Evolutionary conservation across 768 basidiomycete genomes (phyloP).

Genomic region (Lactifluus piperatus): DNA sequence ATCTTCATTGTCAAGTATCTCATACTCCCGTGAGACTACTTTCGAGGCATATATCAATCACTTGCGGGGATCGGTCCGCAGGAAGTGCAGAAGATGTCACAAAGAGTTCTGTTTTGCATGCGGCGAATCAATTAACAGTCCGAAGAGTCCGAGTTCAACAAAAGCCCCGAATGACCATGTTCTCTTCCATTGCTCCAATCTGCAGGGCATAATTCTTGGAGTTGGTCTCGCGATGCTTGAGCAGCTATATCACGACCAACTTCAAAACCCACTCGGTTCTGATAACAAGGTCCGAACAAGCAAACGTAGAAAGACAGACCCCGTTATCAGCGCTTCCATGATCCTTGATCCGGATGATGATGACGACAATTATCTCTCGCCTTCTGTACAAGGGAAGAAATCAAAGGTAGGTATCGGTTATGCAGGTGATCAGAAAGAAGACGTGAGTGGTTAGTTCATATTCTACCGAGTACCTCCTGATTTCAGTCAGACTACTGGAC

Average conservation of each 20-base stretch:
- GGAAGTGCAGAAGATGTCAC: conserved; percentile 39
- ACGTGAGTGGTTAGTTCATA: conserved; percentile 46
- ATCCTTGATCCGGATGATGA: conserved; percentile 42
- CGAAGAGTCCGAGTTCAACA: conserved; percentile 19
- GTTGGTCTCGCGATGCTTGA: conserved; percentile 85
- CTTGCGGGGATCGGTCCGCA: conserved; percentile 47
- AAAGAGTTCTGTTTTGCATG: conserved; percentile 39
- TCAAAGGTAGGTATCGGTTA: conserved; percentile 79
- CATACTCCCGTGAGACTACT: conserved; percentile 42
- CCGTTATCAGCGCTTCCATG: conserved; percentile 22
- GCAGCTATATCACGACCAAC: conserved; percentile 53
- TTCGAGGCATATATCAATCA: conserved; percentile 64
- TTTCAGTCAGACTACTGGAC: conserved; percentile 58
- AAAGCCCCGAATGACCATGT: conserved; percentile 41
- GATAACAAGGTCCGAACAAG: conserved; percentile 23
- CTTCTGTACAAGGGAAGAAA: conserved; percentile 46
- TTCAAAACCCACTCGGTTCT: conserved; percentile 27
- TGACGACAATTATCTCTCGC: conserved; percentile 40
- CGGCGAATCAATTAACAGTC: conserved; percentile 32
- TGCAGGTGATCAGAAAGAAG: conserved; percentile 74
- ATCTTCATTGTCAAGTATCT: conserved; percentile 14
- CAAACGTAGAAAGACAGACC: conserved; percentile 36
- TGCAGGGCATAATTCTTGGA: conserved; percentile 88
- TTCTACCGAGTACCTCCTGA: background rate
- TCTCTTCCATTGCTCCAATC: conserved; percentile 81